These are phyloP conservation scores for Lodderomyces jiufengensis DNA, from an alignment of 1,139 yeast species.

Conservation along the genomic window DNA sequence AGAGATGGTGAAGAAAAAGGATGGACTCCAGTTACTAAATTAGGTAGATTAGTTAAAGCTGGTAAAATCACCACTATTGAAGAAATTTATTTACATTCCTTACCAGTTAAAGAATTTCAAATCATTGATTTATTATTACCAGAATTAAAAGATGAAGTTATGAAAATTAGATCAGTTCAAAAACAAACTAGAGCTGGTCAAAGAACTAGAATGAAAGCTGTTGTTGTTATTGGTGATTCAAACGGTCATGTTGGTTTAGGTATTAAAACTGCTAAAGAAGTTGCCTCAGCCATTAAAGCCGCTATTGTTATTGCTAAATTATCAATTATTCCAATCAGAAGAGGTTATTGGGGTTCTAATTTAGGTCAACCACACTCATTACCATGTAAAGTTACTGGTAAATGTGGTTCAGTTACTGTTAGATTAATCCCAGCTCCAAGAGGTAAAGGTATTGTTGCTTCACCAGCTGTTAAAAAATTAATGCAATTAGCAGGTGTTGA, in stretches of 20 bases:
- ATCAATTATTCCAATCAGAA: slow-evolving; percentile 98
- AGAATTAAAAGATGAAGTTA: slow-evolving; percentile 95
- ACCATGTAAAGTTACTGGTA: slow-evolving; percentile 97
- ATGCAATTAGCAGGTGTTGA: slow-evolving; percentile 99
- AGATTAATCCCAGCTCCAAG: slow-evolving; percentile 99
- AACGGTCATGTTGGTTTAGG: slow-evolving; percentile 99
- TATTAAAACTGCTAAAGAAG: slow-evolving; percentile 99
- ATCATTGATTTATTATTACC: slow-evolving; percentile 97
- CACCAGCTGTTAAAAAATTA: slow-evolving; percentile 99
- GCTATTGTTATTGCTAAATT: slow-evolving; percentile 99
- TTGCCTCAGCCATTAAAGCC: slow-evolving; percentile 99
- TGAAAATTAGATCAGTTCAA: slow-evolving; percentile 99
- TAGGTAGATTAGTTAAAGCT: slow-evolving; percentile 99
- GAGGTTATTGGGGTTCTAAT: slow-evolving; percentile 99
- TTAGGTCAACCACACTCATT: slow-evolving; percentile 99
- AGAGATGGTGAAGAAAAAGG: slow-evolving; percentile 93
- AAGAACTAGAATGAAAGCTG: slow-evolving; percentile 99
- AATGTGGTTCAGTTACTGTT: slow-evolving; percentile 98
- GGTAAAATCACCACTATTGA: slow-evolving; percentile 96
- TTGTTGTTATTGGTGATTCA: slow-evolving; percentile 98
- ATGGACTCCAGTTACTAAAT: slow-evolving; percentile 99
- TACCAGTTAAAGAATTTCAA: slow-evolving; percentile 99
- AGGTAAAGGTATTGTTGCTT: slow-evolving; percentile 99
- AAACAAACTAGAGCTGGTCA: slow-evolving; percentile 99
- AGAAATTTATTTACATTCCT: slow-evolving; percentile 98